Conservation (phyloP, 2,329 filamentous ascomycete species). For the Trichoderma brevicompactum region DNA sequence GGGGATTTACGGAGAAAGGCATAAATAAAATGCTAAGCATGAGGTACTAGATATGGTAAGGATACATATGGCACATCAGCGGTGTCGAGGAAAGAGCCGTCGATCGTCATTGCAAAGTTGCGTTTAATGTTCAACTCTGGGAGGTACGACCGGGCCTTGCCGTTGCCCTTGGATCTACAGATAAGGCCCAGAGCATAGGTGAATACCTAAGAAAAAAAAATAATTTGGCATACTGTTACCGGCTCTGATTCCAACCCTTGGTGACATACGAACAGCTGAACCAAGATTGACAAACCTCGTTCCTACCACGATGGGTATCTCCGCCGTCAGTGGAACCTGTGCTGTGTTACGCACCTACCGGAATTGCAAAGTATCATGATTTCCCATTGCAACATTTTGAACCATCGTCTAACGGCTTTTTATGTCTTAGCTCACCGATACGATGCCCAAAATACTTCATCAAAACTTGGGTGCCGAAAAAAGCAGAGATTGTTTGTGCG, state of each 20-base stretch:
- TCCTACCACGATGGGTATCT: not conserved
- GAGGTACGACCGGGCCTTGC: not conserved
- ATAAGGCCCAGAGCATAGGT: not conserved
- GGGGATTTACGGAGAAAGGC: not conserved
- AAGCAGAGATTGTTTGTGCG: too few relatives aligned
- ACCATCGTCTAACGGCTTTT: too few relatives aligned
- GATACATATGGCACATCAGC: too few relatives aligned
- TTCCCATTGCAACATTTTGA: not conserved
- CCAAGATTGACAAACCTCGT: not conserved
- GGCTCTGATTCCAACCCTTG: not conserved
- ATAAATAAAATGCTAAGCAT: not conserved
- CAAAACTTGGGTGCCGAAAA: not conserved
- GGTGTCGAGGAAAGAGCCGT: conserved; percentile 2
- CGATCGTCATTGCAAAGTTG: conserved; percentile 9
- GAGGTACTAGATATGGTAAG: too few relatives aligned
- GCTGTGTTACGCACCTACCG: too few relatives aligned
- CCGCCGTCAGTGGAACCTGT: not conserved
- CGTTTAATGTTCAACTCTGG: not conserved
- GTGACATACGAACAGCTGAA: not conserved
- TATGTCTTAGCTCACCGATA: not conserved
- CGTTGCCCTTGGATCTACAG: conserved; percentile 2
- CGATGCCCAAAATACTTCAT: not conserved
- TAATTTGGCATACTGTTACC: not conserved
- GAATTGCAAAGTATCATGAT: not conserved
- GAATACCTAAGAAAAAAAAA: not conserved